phyloP scores from a whole-genome alignment of 805 yeast genomes.

The Wickerhamomyces bisporus region DNA sequence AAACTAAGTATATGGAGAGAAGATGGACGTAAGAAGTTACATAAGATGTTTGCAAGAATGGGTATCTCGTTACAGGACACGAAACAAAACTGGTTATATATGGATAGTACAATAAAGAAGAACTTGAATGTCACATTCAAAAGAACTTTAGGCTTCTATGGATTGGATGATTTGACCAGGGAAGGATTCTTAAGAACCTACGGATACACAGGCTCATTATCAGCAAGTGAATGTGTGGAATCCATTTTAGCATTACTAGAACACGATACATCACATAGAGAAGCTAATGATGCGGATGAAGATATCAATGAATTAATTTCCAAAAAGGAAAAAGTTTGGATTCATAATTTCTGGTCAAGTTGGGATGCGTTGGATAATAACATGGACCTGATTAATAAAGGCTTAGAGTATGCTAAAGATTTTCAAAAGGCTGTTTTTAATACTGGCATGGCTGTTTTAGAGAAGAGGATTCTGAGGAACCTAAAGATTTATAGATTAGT shows the following conservation, averaged over 20 bases:
- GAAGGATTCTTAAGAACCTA: conserved; percentile 84
- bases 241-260: conserved; percentile 82
- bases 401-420: conserved; percentile 77
- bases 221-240: conserved; percentile 93
- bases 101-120: conserved; percentile 75
- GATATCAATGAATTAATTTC: conserved; percentile 30
- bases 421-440: conserved; percentile 80
- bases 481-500: conserved; percentile 78
- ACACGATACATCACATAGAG: conserved; percentile 37
- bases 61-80: conserved; percentile 89
- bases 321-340: conserved; percentile 60
- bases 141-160: conserved; percentile 68
- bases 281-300: conserved; percentile 23
- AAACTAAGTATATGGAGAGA: conserved; percentile 86
- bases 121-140: conserved; percentile 64
- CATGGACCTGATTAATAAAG: conserved; percentile 54
- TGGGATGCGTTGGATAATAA: conserved; percentile 56
- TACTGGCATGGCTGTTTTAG: conserved; percentile 86
- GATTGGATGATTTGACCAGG: conserved; percentile 73
- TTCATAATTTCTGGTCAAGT: conserved; percentile 63
- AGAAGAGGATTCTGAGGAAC: conserved; percentile 73
- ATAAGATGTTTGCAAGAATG: conserved; percentile 93
- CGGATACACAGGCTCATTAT: conserved; percentile 81
- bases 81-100: conserved; percentile 86
- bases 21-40: conserved; percentile 80